Evolutionary conservation across 2,329 filamentous ascomycete genomes (phyloP).

Genomic region (Cladophialophora exuberans): DNA sequence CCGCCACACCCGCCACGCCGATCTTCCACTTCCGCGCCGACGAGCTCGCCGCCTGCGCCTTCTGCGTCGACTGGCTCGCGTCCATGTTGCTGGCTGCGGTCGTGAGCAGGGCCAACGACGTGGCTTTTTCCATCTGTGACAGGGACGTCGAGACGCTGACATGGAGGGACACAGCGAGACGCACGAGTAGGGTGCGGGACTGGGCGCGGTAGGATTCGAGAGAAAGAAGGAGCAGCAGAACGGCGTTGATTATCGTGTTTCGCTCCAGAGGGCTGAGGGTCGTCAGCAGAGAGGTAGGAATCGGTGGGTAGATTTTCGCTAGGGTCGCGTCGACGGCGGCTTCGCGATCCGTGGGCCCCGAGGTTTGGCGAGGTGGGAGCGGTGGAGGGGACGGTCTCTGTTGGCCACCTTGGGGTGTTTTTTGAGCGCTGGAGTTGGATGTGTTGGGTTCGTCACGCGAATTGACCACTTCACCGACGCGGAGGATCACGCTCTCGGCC

Average conservation of each 20-base stretch:
- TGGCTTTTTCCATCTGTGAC: conserved; percentile 67
- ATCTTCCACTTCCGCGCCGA: conserved; percentile 69
- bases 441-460: conserved; percentile 23
- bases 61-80: conserved; percentile 58
- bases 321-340: conserved; percentile 7
- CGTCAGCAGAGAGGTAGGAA: conserved; percentile 60
- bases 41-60: conserved; percentile 66
- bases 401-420: conserved; percentile 38
- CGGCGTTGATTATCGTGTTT: conserved; percentile 66
- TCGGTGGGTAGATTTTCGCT: conserved; percentile 58
- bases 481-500: conserved; percentile 69
- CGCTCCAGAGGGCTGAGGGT: conserved; percentile 63
- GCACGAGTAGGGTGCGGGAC: conserved; percentile 68
- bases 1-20: conserved; percentile 76
- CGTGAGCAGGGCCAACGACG: conserved; percentile 71
- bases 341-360: conserved; percentile 1
- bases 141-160: conserved; percentile 64
- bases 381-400: too few relatives aligned
- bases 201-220: conserved; percentile 72
- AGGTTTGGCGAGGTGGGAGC: too few relatives aligned
- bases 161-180: conserved; percentile 67
- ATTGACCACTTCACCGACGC: conserved; percentile 72
- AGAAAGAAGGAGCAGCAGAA: conserved; percentile 69
- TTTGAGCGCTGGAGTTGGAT: conserved; percentile 34
- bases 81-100: conserved; percentile 59